Evolutionary conservation across 1,284 basidiomycete species (phyloP).

Genomic region (Tranzscheliella williamsii): DNA sequence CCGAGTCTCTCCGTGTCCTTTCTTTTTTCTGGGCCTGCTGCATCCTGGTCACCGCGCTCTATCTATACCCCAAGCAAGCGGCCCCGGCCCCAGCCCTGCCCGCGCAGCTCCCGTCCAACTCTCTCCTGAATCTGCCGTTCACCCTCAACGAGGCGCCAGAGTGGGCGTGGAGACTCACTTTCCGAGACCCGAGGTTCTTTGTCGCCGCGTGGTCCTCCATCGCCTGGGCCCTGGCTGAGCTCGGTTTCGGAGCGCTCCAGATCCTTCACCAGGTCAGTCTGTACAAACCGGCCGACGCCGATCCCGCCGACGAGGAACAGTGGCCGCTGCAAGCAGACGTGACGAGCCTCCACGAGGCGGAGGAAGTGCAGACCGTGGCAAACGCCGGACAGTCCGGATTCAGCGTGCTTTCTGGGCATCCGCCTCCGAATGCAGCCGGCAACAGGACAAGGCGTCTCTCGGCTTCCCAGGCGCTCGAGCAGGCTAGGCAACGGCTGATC

Average conservation of each 20-base stretch:
- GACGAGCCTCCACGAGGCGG: background rate
- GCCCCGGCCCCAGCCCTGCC: background rate
- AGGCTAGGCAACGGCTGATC: slow-evolving; percentile 23
- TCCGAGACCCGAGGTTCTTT: slow-evolving; percentile 34
- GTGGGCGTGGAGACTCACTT: slow-evolving; percentile 35
- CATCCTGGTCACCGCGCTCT: slow-evolving; percentile 33
- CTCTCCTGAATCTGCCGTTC: background rate
- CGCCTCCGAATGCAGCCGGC: background rate
- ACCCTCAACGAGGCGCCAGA: slow-evolving; percentile 3
- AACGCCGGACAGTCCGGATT: slow-evolving; percentile 18
- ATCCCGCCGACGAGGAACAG: background rate
- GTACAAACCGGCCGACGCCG: slow-evolving; percentile 18
- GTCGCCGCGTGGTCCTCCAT: slow-evolving; percentile 32
- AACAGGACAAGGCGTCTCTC: slow-evolving; percentile 26
- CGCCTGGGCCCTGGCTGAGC: slow-evolving; percentile 32
- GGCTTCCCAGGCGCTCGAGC: slow-evolving; percentile 29
- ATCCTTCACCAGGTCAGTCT: slow-evolving; percentile 35
- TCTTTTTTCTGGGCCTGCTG: slow-evolving; percentile 37
- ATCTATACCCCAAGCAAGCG: slow-evolving; percentile 34
- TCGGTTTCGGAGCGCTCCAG: slow-evolving; percentile 27
- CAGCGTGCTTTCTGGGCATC: slow-evolving; percentile 22
- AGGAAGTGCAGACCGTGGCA: background rate
- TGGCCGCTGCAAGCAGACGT: background rate
- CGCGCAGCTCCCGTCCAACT: background rate
- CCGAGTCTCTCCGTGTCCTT: slow-evolving; percentile 22